Evolutionary conservation across 176 grass and related monocot species (phyloP), one percentile per base, ranked within the genome.

Genomic region (Ensete glaucum): DNA sequence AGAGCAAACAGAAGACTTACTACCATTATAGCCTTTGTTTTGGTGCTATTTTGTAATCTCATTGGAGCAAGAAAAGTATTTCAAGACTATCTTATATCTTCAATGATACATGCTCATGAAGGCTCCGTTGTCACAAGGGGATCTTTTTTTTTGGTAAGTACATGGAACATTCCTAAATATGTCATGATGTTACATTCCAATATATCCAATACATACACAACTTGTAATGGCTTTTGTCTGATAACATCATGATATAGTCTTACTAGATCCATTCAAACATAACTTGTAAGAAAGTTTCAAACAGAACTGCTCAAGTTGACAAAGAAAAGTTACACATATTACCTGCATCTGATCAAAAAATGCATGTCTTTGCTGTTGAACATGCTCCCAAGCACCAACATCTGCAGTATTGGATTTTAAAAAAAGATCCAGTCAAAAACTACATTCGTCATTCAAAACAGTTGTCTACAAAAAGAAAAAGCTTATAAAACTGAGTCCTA

Each of bases 311-410:
- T 11, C 50, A 7, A 50, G 26, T 50, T 69, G 8, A 50, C 67
- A 69, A 50, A 10, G 21, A 64, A 8, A 51, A 54, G 19, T 15
- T 14, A 17, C 26, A 16, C 11, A 15, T 8, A 17, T 65, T 74
- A 99, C 95, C 90, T 99, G 95, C 86, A 99, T 99, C 87, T 91
- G 85, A 70, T 82, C 78, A 73, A 99, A 99, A 87, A 94, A 93
- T 69, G 90, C 84, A 58, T 99, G 95, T 65, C 95, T 89, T 87
- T 99, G 95, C 27, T 91, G 78, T 86, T 87, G 80, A 86, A 99
- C 79, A 92, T 94, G 84, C 70, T 99, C 86, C 95, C 90, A 99
- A 9, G 90, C 88, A 19, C 95, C 95, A 82, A 99, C 79, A 49
- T 94, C 91, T 99, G 80, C 48, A 20, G 77, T 55, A 58, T 82